Evolutionary conservation across 148 eudicot genomes (phyloP), one percentile per base, ranked within the genome.

Genomic region (Fallopia convolvulus): DNA sequence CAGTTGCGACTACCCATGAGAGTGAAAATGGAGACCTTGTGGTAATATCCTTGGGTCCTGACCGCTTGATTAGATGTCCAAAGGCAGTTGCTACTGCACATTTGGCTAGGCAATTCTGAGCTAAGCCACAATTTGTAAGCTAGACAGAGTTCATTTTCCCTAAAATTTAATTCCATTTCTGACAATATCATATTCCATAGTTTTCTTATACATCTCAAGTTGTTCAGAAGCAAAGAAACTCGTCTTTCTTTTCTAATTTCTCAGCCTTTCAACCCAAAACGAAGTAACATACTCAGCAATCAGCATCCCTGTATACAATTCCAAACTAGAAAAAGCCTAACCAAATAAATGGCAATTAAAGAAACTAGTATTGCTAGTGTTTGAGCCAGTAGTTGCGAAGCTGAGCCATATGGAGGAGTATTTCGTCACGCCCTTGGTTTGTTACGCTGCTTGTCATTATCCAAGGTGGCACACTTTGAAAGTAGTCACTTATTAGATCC

Each of bases 401-500:
- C 84, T 95, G 99, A 56, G 99, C 94, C 94, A 95, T 93, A 84
- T 95, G 99, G 81, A 95, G 50, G 56, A 95, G 82, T 77, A 95
- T 89, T 80, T 95, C 99, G 85, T 95, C 97, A 74, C 99, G 89
- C 42, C 99, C 99, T 83, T 89, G 99, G 83, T 95, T 95, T 52
- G 97, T 94, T 74, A 94, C 83, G 66, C 99, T 94, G 81, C 99
- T 94, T 21, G 99, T 94, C 99, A 94, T 94, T 74, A 94, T 92
- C 99, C 99, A 94, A 75, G 98, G 99, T 2, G 99, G 99, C 20
- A 85, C 82, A 12, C 90, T 85, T 77, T 92, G 84, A 77, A 94
- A 94, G 84, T 80, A 90, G 65, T 88, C 88, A 0, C 88, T 80
- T 74, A 94, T 92, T 79, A 88, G 75, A 60, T 87, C 88, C 83